A percentile compares a stretch with the other conserved stretches of the same genome.
These are phyloP conservation scores for Bryoerythrophyllum caledonicum DNA, from an alignment of 225 moss, liverwort and hornwort species.

Conservation along the genomic window DNA sequence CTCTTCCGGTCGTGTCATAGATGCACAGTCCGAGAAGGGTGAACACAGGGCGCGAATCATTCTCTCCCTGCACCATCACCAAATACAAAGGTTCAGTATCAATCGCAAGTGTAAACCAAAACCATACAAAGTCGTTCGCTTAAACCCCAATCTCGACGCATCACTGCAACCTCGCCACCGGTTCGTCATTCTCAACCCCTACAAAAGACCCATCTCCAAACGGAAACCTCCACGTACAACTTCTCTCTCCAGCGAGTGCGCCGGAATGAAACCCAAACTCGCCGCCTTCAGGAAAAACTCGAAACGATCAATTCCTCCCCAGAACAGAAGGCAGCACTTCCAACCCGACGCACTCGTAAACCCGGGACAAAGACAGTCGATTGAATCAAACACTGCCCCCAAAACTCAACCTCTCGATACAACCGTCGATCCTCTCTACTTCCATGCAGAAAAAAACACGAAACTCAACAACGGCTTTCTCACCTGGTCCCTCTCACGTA, in stretches of 20 bases:
- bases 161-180: neutral
- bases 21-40: neutral
- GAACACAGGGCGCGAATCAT: neutral
- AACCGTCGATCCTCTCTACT: neutral
- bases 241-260: neutral
- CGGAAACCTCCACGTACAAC: neutral
- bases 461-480: neutral
- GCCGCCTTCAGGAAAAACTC: no score
- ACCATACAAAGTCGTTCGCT: neutral
- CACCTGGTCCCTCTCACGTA: neutral
- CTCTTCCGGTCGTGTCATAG: neutral
- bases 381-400: neutral
- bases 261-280: neutral
- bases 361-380: neutral
- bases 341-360: neutral
- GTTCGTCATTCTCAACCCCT: neutral
- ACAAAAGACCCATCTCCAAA: neutral
- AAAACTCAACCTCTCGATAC: neutral
- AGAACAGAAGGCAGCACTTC: neutral
- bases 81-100: neutral
- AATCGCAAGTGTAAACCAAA: neutral
- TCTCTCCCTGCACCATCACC: slow-evolving; percentile 23
- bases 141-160: neutral
- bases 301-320: neutral
- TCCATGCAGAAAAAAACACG: neutral